Conservation (phyloP, 2,329 filamentous ascomycete species). For the Penicillium expansum region DNA sequence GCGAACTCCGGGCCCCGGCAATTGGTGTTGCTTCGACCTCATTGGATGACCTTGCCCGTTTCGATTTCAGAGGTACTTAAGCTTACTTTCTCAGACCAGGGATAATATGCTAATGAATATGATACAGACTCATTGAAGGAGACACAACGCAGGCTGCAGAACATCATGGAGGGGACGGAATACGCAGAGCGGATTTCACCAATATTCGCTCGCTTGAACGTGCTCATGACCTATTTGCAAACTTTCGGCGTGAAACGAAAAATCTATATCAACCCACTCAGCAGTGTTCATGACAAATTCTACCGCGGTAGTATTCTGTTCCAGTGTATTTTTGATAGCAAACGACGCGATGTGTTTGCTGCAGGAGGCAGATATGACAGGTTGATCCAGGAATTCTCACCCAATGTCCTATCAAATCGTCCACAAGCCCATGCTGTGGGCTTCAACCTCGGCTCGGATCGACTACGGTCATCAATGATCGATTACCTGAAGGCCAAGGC, state of each 20-base stretch:
- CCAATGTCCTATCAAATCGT: constrained; percentile 61
- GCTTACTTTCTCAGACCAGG: constrained; percentile 43
- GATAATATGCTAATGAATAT: constrained; percentile 51
- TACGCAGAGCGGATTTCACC: constrained; percentile 52
- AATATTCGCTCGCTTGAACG: constrained; percentile 72
- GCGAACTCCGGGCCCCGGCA: constrained; percentile 74
- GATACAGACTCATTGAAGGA: constrained; percentile 67
- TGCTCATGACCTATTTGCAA: constrained; percentile 73
- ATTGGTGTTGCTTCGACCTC: constrained; percentile 85
- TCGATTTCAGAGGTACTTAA: constrained; percentile 76
- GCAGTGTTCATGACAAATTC: constrained; percentile 87
- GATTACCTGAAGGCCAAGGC: constrained; percentile 52
- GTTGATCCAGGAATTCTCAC: constrained; percentile 78
- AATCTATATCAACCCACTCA: constrained; percentile 79
- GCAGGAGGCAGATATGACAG: constrained; percentile 92
- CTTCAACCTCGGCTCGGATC: constrained; percentile 86
- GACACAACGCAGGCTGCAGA: constrained; percentile 62
- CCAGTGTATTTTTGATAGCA: constrained; percentile 85
- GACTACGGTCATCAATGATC: constrained; percentile 63
- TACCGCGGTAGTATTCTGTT: constrained; percentile 84
- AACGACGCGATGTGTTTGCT: constrained; percentile 77
- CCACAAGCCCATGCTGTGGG: constrained; percentile 80
- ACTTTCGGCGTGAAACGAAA: constrained; percentile 72
- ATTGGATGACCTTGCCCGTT: constrained; percentile 82
- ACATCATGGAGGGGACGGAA: constrained; percentile 55